These are phyloP conservation scores for Zopfia rhizophila DNA, from an alignment of 2,329 filamentous ascomycete genomes.

Conservation along the genomic window DNA sequence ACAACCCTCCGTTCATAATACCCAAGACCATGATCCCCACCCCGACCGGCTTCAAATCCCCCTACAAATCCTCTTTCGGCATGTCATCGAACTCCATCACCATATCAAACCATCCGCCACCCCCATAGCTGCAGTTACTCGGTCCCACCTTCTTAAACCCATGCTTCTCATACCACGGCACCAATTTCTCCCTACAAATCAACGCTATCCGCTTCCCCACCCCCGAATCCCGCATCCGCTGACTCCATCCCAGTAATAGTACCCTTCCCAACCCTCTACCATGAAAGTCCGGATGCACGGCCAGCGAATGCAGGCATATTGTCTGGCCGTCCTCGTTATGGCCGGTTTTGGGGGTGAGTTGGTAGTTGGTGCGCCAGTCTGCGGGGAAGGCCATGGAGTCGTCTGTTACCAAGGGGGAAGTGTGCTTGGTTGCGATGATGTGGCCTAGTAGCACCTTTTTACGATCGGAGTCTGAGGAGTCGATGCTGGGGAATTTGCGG, in stretches of 20 bases:
- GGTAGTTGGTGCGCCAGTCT: conserved; percentile 68
- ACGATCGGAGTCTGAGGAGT: conserved; percentile 67
- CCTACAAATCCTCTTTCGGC: no score
- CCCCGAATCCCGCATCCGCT: conserved; percentile 76
- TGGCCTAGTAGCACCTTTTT: conserved; percentile 78
- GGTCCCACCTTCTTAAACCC: conserved; percentile 75
- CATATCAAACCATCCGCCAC: conserved; percentile 86
- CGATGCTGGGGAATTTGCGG: conserved; percentile 65
- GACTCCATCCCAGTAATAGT: conserved; percentile 79
- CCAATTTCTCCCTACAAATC: conserved; percentile 78
- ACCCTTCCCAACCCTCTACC: conserved; percentile 77
- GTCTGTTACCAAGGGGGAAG: conserved; percentile 73
- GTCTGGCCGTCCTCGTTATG: conserved; percentile 80
- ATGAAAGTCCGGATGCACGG: conserved; percentile 80
- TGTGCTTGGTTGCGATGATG: conserved; percentile 78
- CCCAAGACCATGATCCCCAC: no score
- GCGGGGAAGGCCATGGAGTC: conserved; percentile 78
- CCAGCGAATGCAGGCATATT: conserved; percentile 83
- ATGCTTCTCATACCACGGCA: conserved; percentile 80
- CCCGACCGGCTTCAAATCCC: no score
- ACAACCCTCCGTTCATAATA: no score
- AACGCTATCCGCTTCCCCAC: conserved; percentile 79
- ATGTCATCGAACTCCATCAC: conserved; percentile 60
- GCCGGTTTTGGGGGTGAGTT: conserved; percentile 59
- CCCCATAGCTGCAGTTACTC: conserved; percentile 77